Conservation (phyloP, 805 yeast species). For the Dipodascopsis uninucleata region DNA sequence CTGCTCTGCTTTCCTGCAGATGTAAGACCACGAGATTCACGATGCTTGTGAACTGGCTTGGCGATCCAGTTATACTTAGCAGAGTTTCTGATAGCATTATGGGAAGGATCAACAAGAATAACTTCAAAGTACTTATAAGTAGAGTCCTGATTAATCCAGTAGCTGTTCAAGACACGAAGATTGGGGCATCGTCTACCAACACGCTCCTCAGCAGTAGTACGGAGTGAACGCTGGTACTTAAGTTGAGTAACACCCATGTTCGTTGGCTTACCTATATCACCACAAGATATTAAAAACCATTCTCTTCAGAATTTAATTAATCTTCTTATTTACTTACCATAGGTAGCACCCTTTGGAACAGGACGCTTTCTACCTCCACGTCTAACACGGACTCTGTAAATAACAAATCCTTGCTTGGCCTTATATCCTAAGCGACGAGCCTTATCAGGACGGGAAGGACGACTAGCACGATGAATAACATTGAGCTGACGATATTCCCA, state of each 20-base stretch:
- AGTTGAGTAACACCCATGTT: constrained; percentile 99
- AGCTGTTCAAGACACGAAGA: constrained; percentile 98
- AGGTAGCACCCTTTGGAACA: constrained; percentile 99
- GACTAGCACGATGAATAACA: constrained; percentile 97
- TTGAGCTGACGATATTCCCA: constrained; percentile 99
- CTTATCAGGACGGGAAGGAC: constrained; percentile 99
- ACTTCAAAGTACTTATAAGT: constrained; percentile 99
- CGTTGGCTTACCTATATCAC: constrained; percentile 77
- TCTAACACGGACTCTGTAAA: constrained; percentile 98
- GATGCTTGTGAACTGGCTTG: constrained; percentile 99
- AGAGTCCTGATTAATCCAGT: constrained; percentile 99
- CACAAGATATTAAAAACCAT: background rate
- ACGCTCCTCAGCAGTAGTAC: constrained; percentile 99
- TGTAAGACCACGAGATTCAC: constrained; percentile 99
- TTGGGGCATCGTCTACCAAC: constrained; percentile 98
- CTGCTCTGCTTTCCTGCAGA: constrained; percentile 97
- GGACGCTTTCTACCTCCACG: constrained; percentile 99
- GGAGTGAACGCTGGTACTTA: constrained; percentile 97
- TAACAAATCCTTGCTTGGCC: constrained; percentile 99
- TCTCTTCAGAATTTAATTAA: background rate
- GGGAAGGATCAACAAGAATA: constrained; percentile 91
- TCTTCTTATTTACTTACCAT: constrained; percentile 49
- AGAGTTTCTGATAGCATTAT: constrained; percentile 98
- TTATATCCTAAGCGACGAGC: constrained; percentile 99
- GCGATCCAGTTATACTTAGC: constrained; percentile 99